Evolutionary conservation across 352 stramenopile genomes (phyloP).

Genomic region (Hyaloperonospora brassicae): DNA sequence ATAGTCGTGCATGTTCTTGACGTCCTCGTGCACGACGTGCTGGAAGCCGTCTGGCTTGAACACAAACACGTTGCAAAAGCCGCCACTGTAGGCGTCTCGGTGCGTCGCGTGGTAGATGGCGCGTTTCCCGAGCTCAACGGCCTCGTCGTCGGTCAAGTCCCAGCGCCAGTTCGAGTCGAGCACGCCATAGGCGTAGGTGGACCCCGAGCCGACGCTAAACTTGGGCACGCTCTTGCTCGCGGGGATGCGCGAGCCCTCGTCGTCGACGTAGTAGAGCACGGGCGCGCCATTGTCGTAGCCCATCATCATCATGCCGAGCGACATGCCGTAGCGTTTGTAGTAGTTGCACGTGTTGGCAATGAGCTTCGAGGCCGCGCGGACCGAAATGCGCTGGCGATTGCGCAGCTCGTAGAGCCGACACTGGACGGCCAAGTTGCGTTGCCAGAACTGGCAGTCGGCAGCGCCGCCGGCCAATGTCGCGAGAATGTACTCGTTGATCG

Average conservation of each 20-base stretch:
- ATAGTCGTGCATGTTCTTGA: conserved; percentile 97
- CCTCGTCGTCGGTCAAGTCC: conserved; percentile 97
- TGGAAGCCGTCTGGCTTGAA: conserved; percentile 97
- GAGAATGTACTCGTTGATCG: conserved; percentile 99
- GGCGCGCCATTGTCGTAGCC: conserved; percentile 97
- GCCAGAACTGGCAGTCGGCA: conserved; percentile 99
- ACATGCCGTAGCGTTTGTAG: conserved; percentile 90
- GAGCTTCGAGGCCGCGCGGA: conserved; percentile 97
- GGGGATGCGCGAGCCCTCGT: conserved; percentile 97
- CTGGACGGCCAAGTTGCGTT: conserved; percentile 96
- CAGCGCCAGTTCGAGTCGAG: conserved; percentile 95
- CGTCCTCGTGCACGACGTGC: conserved; percentile 95
- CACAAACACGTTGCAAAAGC: conserved; percentile 94
- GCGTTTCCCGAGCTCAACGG: conserved; percentile 96
- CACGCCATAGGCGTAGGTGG: conserved; percentile 98
- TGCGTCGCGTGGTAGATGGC: conserved; percentile 99
- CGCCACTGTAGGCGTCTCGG: conserved; percentile 97
- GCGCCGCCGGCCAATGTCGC: conserved; percentile 98
- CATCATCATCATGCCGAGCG: conserved; percentile 99
- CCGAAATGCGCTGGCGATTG: conserved; percentile 98
- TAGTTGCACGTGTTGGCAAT: conserved; percentile 98
- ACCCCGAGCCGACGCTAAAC: conserved; percentile 98
- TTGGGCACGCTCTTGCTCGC: conserved; percentile 91
- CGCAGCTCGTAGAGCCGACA: conserved; percentile 97
- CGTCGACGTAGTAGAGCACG: conserved; percentile 99